phyloP scores from a whole-genome alignment of 225 moss, liverwort and hornwort genomes.

The Thuidium tamariscinum region DNA sequence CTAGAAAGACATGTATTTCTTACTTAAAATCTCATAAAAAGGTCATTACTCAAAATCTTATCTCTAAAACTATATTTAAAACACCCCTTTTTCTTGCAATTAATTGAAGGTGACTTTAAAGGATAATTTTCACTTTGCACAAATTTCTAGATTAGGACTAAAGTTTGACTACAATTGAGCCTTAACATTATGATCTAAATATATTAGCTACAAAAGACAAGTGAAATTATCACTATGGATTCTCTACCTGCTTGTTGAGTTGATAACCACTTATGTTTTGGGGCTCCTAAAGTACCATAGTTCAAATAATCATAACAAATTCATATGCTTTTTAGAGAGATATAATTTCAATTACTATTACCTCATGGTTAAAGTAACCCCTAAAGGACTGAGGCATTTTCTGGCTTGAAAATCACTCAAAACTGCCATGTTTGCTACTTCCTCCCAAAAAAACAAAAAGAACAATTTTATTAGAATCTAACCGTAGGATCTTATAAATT shows the following conservation, averaged over 20 bases:
- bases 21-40: too few species aligned
- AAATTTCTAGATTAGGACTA: neutral
- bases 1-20: too few species aligned
- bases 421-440: too few species aligned
- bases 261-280: fast-evolving
- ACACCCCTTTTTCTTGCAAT: too few species aligned
- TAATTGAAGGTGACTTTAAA: neutral
- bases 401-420: too few species aligned
- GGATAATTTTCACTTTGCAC: neutral
- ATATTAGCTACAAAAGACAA: neutral
- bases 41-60: too few species aligned
- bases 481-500: too few species aligned
- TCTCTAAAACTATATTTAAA: too few species aligned
- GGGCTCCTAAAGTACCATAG: fast-evolving
- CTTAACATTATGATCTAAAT: neutral
- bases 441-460: too few species aligned
- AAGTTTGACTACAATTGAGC: neutral
- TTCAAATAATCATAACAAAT: neutral
- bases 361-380: too few species aligned
- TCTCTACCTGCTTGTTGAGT: neutral
- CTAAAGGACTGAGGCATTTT: too few species aligned
- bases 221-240: neutral
- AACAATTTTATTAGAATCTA: too few species aligned
- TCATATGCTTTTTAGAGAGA: neutral
- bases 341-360: neutral